Base-by-base conservation (phyloP, 2,329 filamentous ascomycete species). In the Chaetomiaceae sp. region DNA sequence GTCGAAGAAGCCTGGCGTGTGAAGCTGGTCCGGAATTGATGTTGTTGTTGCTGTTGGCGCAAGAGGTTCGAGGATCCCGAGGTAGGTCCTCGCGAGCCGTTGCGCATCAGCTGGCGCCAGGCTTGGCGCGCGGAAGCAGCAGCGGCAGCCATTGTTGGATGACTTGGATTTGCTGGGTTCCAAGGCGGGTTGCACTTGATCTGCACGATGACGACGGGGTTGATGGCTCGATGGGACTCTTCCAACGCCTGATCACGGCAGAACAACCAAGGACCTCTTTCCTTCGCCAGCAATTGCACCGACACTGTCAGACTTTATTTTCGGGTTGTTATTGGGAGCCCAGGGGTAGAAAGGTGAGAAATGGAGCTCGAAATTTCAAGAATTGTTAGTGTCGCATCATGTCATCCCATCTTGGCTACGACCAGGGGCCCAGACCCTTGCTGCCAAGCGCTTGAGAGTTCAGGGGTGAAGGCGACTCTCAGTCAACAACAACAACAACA, bases 61-160 rank as follows among this genome's bases (percentile, higher is more conserved):
- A 51, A 33, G 12, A 47, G 34, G 38, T 34, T 52, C 31, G 46
- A 40, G n/a, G 23, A 21, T 27, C 44, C 43, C 45, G 39, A 17
- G n/a, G 37, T 33, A 13, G 42, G 35, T 10, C 31, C 25, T 45
- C 35, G 43, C 41, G 30, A 20, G 21, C 20, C 51, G 55, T 49
- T 54, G 55, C 55, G 55, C 52, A 57, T 40, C 55, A 62, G 51
- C 46, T 61, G 55, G 53, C 55, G 60, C 59, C 58, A 61, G 45
- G 50, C 56, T 55, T 61, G 59, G 54, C 59, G 58, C 27, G 48
- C 54, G 12, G 48, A 54, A 51, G 56, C 57, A 51, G 56, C 57
- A 51, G 52, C 53, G 17, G 50, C 47, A 27, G 54, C 48, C 54
- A 56, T 56, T 49, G 47, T 51, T 40, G 45, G 53, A n/a, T n/a